Conservation (phyloP, 805 yeast genomes). For the Hyphopichia homilentoma region DNA sequence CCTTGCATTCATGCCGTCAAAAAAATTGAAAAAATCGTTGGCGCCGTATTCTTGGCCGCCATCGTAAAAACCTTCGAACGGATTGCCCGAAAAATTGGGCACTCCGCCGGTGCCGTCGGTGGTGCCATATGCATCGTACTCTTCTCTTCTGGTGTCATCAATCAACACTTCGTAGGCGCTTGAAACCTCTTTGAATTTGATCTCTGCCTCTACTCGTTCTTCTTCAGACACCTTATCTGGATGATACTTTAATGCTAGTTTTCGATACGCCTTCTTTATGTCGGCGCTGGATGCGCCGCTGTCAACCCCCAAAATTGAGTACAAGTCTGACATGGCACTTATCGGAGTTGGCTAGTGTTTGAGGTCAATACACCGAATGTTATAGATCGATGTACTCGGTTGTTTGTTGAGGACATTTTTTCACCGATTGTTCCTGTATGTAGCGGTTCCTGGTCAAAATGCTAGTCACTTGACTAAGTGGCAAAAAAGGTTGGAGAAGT, state of each 20-base stretch:
- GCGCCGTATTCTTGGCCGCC: constrained; percentile 49
- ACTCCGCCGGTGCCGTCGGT: constrained; percentile 24
- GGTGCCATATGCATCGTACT: constrained; percentile 58
- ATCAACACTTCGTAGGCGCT: constrained; percentile 82
- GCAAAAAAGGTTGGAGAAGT: too few species aligned
- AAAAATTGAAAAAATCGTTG: constrained; percentile 78
- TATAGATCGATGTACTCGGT: too few species aligned
- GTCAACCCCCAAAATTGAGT: constrained; percentile 69
- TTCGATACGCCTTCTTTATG: constrained; percentile 80
- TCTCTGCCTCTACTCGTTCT: constrained; percentile 67
- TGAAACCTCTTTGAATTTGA: constrained; percentile 74
- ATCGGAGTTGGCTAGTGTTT: too few species aligned
- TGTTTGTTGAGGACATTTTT: too few species aligned
- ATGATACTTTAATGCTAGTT: constrained; percentile 76
- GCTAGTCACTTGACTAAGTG: too few species aligned
- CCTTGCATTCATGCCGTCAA: constrained; percentile 37
- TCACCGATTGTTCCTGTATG: too few species aligned
- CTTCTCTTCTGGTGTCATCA: constrained; percentile 59
- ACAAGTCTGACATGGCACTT: constrained; percentile 39
- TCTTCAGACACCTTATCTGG: constrained; percentile 83
- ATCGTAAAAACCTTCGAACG: constrained; percentile 33
- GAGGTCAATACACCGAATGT: too few species aligned
- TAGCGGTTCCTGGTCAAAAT: too few species aligned
- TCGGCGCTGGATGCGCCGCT: constrained; percentile 63
- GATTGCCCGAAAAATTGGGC: constrained; percentile 27